Evolutionary conservation across 257 asterid genomes (phyloP).

Genomic region (Lithospermum erythrorhizon): DNA sequence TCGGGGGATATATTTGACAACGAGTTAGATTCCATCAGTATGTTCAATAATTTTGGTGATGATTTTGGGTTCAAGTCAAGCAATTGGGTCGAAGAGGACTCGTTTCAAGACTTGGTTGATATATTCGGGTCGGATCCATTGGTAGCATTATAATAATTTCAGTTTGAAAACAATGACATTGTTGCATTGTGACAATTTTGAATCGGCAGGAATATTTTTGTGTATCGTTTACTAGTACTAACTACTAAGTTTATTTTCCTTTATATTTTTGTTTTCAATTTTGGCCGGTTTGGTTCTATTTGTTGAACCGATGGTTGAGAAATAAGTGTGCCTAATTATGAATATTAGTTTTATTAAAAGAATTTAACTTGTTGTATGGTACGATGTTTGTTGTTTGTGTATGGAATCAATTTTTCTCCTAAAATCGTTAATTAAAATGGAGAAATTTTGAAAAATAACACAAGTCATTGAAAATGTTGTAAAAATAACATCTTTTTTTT

Average conservation of each 20-base stretch:
- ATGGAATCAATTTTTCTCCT: too few relatives aligned
- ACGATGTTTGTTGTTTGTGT: too few relatives aligned
- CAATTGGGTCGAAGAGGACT: conserved; percentile 33
- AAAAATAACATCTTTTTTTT: too few relatives aligned
- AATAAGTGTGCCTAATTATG: conserved; percentile 1
- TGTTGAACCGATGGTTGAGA: conserved; percentile 2
- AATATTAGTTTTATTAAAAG: neutral
- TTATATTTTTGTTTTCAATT: conserved; percentile 11
- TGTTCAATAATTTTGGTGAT: conserved; percentile 13
- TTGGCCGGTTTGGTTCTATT: conserved; percentile 5
- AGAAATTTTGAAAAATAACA: too few relatives aligned
- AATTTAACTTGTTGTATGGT: too few relatives aligned
- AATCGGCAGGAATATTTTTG: neutral
- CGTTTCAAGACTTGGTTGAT: conserved; percentile 63
- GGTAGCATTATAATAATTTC: conserved; percentile 27
- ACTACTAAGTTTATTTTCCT: neutral
- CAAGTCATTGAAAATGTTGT: too few relatives aligned
- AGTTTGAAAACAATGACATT: conserved; percentile 5
- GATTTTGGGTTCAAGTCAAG: conserved; percentile 37
- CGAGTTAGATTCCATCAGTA: conserved; percentile 18
- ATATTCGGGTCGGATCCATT: conserved; percentile 88
- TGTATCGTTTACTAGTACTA: neutral
- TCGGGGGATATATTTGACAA: conserved; percentile 27
- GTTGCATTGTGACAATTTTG: neutral
- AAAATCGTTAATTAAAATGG: too few relatives aligned